Evolutionary conservation across 75 land plant species (phyloP), one percentile per base, ranked within the genome.

Genomic region (Selaginella tamariscina): DNA sequence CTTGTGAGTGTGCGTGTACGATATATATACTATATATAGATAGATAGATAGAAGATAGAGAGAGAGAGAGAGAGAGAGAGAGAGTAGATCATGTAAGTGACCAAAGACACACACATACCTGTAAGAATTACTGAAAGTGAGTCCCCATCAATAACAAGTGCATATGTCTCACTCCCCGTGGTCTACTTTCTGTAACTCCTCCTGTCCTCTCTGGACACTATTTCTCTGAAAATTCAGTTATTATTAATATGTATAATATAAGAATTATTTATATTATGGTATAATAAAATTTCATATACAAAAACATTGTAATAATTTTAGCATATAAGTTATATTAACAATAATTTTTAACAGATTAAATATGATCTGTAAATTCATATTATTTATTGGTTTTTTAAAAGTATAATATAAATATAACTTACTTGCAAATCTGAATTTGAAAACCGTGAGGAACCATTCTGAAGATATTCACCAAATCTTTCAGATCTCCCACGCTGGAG

Each of bases 131-230:
- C 23, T 59, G 62, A 8, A 5, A 59, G 62, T 59, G 62, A 59
- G 21, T 59, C 62, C 8, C 62, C 62, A 59, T 59, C 62, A n/a
- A 59, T 59, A 21, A 59, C 62, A 59, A 59, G 62, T 23, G 62
- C 62, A 59, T 23, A 59, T 2, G 62, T 8, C 8, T 59, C 62
- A 59, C 21, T 59, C 62, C 5, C 21, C 26, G 26, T 23, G 18
- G 62, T 23, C 26, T 9, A 59, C 21, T 59, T 59, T 59, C 9
- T 59, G 26, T 23, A 59, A 23, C 62, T 59, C 8, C 62, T 59
- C 21, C 62, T 21, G n/a, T 11, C 54, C 20, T 59, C 62, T 27
- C 26, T 59, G 18, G 23, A 23, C 62, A 59, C n/a, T 59, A 2
- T 8, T 59, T 59, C 62, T 59, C 26, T 59, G 62, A 8, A 59